Conservation (phyloP, 2,329 filamentous ascomycete species). For the Nemania sp. region DNA sequence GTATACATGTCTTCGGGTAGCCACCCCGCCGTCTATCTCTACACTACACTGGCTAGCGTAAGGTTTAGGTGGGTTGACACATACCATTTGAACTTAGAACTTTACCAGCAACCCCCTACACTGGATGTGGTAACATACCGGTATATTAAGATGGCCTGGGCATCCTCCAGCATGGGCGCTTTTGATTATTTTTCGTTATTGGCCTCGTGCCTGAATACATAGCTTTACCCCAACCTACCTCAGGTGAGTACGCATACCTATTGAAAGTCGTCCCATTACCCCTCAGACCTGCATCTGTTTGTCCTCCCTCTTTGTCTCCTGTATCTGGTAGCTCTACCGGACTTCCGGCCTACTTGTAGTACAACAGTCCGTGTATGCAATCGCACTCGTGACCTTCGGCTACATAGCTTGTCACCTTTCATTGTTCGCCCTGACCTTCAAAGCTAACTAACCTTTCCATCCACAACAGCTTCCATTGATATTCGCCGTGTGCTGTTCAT, state of each 20-base stretch:
- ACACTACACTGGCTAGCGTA: no score
- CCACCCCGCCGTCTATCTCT: no score
- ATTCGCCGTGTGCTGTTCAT: slow-evolving; percentile 1
- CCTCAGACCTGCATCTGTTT: slow-evolving; percentile 15
- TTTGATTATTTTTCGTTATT: not conserved
- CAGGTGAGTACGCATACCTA: slow-evolving; percentile 23
- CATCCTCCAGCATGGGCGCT: slow-evolving; percentile 1
- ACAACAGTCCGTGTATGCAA: slow-evolving; percentile 7
- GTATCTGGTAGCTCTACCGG: slow-evolving; percentile 17
- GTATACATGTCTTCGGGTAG: no score
- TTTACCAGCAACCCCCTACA: not conserved
- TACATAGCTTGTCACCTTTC: not conserved
- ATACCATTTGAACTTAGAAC: not conserved
- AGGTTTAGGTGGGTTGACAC: not conserved
- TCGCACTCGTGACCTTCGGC: not conserved
- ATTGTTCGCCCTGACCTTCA: not conserved
- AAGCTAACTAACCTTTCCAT: not conserved
- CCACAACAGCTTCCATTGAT: not conserved
- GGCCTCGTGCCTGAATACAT: not conserved
- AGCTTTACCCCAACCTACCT: slow-evolving; percentile 15
- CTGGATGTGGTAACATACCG: not conserved
- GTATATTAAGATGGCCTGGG: slow-evolving; percentile 20
- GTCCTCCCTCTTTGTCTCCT: not conserved
- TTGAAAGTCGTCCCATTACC: slow-evolving; percentile 14
- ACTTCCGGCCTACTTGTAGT: slow-evolving; percentile 20